Percentiles rank a stretch among this genome's conserved stretches.
phyloP scores from a whole-genome alignment of 2,329 filamentous ascomycete genomes.

The Sphaerulina musiva region DNA sequence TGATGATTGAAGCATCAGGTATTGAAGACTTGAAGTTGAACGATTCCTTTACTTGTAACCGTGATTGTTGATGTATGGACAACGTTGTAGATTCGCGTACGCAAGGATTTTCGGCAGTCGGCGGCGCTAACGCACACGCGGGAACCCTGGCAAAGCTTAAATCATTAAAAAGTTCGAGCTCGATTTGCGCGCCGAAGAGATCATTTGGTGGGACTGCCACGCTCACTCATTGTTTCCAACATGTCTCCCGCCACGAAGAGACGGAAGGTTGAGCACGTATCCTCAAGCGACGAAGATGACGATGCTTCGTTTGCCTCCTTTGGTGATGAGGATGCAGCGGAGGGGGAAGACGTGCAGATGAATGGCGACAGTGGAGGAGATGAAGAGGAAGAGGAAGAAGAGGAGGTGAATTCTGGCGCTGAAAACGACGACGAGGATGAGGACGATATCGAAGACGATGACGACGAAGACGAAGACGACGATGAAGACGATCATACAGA shows the following conservation, averaged over 20 bases:
- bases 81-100: too few species aligned
- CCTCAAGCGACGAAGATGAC: conserved; percentile 25
- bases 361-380: conserved; percentile 16
- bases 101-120: too few species aligned
- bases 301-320: conserved; percentile 34
- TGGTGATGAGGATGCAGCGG: conserved; percentile 12
- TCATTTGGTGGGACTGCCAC: too few species aligned
- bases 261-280: conserved; percentile 33
- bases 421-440: conserved; percentile 15
- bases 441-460: conserved; percentile 9
- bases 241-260: conserved; percentile 26
- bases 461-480: conserved; percentile 1
- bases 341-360: conserved; percentile 12
- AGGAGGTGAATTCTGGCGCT: conserved; percentile 8
- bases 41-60: too few species aligned
- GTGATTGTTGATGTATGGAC: too few species aligned
- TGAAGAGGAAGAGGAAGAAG: conserved; percentile 2
- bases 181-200: neutral
- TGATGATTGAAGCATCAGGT: too few species aligned
- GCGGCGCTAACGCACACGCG: too few species aligned
- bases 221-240: too few species aligned
- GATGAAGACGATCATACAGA: neutral
- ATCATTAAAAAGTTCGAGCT: conserved; percentile 7
- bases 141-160: too few species aligned
- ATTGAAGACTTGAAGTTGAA: too few species aligned